Conservation (phyloP, 2,329 filamentous ascomycete species). For the Talaromyces sp. region DNA sequence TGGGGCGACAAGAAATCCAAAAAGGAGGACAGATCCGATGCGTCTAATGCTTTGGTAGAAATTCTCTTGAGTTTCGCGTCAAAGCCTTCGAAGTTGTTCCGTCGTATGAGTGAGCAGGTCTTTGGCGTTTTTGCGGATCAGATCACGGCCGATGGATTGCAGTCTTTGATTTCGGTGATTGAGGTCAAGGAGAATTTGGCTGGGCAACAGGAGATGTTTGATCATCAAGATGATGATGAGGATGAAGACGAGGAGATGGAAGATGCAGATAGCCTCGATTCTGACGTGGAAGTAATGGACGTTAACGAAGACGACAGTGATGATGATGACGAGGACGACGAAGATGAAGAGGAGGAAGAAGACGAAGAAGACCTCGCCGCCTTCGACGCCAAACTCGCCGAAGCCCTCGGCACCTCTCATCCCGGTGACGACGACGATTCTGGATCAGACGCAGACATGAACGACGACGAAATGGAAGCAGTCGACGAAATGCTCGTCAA, state of each 20-base stretch:
- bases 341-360: slow-evolving; percentile 37
- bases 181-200: slow-evolving; percentile 74
- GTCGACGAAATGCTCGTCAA: slow-evolving; percentile 79
- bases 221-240: slow-evolving; percentile 61
- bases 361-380: slow-evolving; percentile 56
- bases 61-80: slow-evolving; percentile 87
- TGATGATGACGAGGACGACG: slow-evolving; percentile 14
- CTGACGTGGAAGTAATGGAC: slow-evolving; percentile 33
- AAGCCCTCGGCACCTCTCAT: slow-evolving; percentile 70
- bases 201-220: slow-evolving; percentile 84
- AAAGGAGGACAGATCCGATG: slow-evolving; percentile 48
- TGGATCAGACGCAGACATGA: slow-evolving; percentile 74
- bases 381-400: slow-evolving; percentile 74
- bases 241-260: slow-evolving; percentile 57
- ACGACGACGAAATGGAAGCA: slow-evolving; percentile 91
- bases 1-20: slow-evolving; percentile 52
- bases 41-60: slow-evolving; percentile 75
- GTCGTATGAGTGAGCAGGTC: slow-evolving; percentile 82
- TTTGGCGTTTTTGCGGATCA: slow-evolving; percentile 78
- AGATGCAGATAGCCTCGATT: slow-evolving; percentile 43
- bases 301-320: slow-evolving; percentile 30
- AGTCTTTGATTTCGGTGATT: slow-evolving; percentile 63
- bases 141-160: slow-evolving; percentile 70
- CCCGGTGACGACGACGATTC: slow-evolving; percentile 56
- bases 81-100: slow-evolving; percentile 78